Evolutionary conservation across 1,284 basidiomycete species (phyloP).

Genomic region (Ganoderma boninense): DNA sequence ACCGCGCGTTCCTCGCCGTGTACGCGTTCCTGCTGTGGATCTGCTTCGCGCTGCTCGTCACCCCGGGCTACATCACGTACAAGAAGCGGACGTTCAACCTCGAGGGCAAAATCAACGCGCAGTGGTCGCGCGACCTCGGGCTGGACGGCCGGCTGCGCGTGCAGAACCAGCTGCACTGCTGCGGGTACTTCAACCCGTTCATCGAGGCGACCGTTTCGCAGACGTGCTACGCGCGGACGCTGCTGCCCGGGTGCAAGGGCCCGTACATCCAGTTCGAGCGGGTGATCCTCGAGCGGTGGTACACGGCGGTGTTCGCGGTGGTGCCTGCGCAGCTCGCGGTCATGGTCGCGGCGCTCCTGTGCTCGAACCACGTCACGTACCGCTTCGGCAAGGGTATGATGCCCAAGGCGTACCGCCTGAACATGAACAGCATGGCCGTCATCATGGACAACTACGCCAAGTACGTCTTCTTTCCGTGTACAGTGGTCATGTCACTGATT

Average conservation of each 20-base stretch:
- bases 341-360: constrained; percentile 61
- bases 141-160: constrained; percentile 57
- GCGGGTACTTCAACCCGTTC: constrained; percentile 68
- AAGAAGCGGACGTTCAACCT: constrained; percentile 69
- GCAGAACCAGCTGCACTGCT: constrained; percentile 67
- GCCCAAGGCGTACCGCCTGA: constrained; percentile 68
- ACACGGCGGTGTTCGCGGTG: constrained; percentile 59
- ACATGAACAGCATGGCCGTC: constrained; percentile 63
- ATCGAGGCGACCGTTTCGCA: constrained; percentile 64
- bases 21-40: constrained; percentile 68
- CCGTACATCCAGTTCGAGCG: constrained; percentile 60
- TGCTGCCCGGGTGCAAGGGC: constrained; percentile 66
- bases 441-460: constrained; percentile 72
- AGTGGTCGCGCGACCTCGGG: constrained; percentile 63
- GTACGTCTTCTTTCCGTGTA: constrained; percentile 43
- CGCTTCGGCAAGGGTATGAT: constrained; percentile 74
- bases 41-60: constrained; percentile 64
- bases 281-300: constrained; percentile 60
- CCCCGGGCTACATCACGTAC: constrained; percentile 70
- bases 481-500: background rate
- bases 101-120: constrained; percentile 68
- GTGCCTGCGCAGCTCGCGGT: constrained; percentile 60
- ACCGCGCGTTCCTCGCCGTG: constrained; percentile 67
- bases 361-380: constrained; percentile 72
- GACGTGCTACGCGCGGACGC: constrained; percentile 64